These are phyloP conservation scores for Tulasnella sp. DNA, from an alignment of 768 basidiomycete species.

Conservation along the genomic window DNA sequence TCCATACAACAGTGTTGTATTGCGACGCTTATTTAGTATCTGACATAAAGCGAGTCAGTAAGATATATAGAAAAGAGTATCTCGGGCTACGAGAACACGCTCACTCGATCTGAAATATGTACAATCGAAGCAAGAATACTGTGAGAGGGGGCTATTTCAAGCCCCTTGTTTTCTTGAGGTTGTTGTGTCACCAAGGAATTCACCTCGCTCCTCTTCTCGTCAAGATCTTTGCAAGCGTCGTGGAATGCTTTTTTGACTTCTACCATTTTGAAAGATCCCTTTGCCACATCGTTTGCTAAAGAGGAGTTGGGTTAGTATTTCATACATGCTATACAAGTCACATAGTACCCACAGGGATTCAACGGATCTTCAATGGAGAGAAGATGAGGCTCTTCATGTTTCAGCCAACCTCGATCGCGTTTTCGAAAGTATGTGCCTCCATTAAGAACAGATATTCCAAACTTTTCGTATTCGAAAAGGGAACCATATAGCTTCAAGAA, in stretches of 20 bases:
- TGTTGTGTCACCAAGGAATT: too few species aligned
- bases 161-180: too few species aligned
- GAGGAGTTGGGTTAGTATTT: background rate
- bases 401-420: constrained; percentile 65
- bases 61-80: too few species aligned
- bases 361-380: constrained; percentile 90
- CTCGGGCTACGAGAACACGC: too few species aligned
- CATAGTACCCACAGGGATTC: constrained; percentile 63
- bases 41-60: too few species aligned
- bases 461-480: constrained; percentile 81
- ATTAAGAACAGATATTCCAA: constrained; percentile 75
- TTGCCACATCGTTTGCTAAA: constrained; percentile 85
- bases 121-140: too few species aligned
- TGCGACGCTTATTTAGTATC: too few species aligned
- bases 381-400: constrained; percentile 40
- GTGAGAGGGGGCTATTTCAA: too few species aligned
- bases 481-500: constrained; percentile 93
- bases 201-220: too few species aligned
- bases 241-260: constrained; percentile 73
- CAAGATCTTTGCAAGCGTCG: constrained; percentile 54
- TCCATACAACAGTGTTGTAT: too few species aligned
- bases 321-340: constrained; percentile 10
- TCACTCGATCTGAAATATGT: too few species aligned
- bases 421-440: constrained; percentile 88
- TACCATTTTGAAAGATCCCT: constrained; percentile 69